Conservation (phyloP, 495 filamentous ascomycete species). For the Trichocladium antarcticum region DNA sequence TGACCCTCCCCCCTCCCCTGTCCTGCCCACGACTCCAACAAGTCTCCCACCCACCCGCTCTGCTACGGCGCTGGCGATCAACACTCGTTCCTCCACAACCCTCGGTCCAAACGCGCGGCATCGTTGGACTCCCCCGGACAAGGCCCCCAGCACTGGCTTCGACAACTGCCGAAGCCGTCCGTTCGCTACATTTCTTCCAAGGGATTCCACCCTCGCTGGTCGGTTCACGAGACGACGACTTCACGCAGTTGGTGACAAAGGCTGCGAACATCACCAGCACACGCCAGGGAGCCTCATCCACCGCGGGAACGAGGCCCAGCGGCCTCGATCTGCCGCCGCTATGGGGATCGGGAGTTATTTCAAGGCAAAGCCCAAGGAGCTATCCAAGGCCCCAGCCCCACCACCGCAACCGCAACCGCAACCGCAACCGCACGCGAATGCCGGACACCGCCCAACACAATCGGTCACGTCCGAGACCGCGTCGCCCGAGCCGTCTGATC, state of each 20-base stretch:
- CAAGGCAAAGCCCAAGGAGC: slow-evolving; percentile 39
- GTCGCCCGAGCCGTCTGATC: neutral
- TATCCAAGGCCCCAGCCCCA: slow-evolving; percentile 11
- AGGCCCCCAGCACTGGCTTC: neutral
- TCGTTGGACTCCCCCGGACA: neutral
- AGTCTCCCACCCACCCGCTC: neutral
- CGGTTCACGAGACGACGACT: too few relatives aligned
- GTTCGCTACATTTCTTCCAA: neutral
- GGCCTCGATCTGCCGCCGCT: slow-evolving; percentile 11
- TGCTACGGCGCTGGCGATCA: slow-evolving; percentile 1
- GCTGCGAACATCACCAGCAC: too few relatives aligned
- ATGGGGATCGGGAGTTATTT: slow-evolving; percentile 57
- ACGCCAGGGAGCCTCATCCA: slow-evolving; percentile 2
- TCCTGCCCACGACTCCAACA: neutral
- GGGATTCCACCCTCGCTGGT: neutral
- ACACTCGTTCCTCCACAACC: slow-evolving; percentile 11
- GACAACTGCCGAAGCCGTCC: slow-evolving; percentile 6
- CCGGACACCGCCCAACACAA: slow-evolving; percentile 2
- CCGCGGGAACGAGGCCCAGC: neutral
- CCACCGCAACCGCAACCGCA: neutral
- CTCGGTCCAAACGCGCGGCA: slow-evolving; percentile 4
- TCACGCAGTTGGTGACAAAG: too few relatives aligned
- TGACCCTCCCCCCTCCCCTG: slow-evolving; percentile 13
- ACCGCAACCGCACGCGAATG: neutral
- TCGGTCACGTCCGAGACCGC: slow-evolving; percentile 19